Conservation (phyloP, 2,329 filamentous ascomycete species). For the Fusarium nisikadoi region DNA sequence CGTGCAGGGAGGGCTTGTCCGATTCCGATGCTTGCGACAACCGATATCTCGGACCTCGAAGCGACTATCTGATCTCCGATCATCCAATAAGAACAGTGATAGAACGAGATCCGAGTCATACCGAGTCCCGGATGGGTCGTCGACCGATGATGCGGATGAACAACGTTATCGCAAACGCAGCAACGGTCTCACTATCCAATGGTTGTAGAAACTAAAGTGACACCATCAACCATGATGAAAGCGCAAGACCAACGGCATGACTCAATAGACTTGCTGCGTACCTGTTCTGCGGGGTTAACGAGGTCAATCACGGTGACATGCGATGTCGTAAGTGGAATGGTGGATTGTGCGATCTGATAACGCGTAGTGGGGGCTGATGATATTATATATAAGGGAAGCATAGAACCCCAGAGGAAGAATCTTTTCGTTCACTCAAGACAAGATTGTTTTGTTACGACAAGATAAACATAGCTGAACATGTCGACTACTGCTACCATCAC, state of each 20-base stretch:
- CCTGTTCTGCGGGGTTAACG: neutral
- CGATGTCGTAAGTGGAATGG: slow-evolving; percentile 4
- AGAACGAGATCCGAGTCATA: neutral
- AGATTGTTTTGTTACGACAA: neutral
- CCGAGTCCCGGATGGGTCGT: neutral
- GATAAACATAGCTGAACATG: neutral
- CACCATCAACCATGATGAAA: neutral
- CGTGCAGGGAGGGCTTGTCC: rapidly evolving
- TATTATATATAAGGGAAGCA: neutral
- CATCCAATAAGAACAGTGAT: rapidly evolving
- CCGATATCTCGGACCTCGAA: neutral
- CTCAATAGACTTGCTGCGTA: neutral
- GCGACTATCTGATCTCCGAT: rapidly evolving
- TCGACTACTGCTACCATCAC: slow-evolving; percentile 4
- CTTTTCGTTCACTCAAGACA: neutral
- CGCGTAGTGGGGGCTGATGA: neutral
- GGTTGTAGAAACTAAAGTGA: neutral
- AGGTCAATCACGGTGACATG: neutral
- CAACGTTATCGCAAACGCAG: neutral
- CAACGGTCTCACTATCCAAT: neutral
- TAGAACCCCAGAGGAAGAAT: rapidly evolving
- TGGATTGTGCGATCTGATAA: slow-evolving; percentile 12
- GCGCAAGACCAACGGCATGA: neutral
- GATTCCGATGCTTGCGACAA: neutral
- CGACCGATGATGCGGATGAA: neutral